Percentiles rank a stretch among this genome's conserved stretches.
Conservation (phyloP, 768 basidiomycete species). For the Termitomyces eurrhizus region DNA sequence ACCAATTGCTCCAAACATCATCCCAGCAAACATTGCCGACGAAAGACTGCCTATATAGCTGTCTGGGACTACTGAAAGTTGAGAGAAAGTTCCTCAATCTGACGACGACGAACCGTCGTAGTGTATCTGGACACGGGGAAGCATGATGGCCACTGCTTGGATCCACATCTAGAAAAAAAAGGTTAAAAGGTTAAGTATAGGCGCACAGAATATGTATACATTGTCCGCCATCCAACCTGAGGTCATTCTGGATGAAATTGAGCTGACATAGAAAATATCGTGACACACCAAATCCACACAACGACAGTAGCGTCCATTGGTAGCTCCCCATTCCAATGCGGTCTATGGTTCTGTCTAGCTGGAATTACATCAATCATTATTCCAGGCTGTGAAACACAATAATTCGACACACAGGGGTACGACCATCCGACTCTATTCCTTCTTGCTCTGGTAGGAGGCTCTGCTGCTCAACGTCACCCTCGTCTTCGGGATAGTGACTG, state of each 20-base stretch:
- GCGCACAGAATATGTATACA: constrained; percentile 34
- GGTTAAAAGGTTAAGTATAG: constrained; percentile 19
- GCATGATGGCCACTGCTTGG: constrained; percentile 84
- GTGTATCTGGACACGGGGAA: constrained; percentile 95
- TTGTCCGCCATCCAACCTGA: constrained; percentile 94
- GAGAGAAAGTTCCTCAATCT: background rate
- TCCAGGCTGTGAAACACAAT: background rate
- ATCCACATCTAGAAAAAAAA: constrained; percentile 76
- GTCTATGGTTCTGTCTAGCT: constrained; percentile 83
- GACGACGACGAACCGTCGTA: constrained; percentile 52
- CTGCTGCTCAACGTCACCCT: constrained; percentile 29
- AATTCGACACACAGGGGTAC: constrained; percentile 40
- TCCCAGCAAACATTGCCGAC: constrained; percentile 89
- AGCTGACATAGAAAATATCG: background rate
- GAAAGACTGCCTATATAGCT: constrained; percentile 77
- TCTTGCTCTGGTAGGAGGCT: constrained; percentile 25
- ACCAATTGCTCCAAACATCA: constrained; percentile 92
- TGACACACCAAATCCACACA: constrained; percentile 84
- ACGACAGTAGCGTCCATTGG: constrained; percentile 75
- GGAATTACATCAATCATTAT: constrained; percentile 3
- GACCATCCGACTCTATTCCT: constrained; percentile 30
- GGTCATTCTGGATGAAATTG: background rate
- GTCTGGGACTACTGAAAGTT: constrained; percentile 52
- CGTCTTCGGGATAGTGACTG: constrained; percentile 37
- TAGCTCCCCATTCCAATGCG: constrained; percentile 90